Evolutionary conservation across 78 protist species (phyloP).

Genomic region (Dictyostelium intermedium): DNA sequence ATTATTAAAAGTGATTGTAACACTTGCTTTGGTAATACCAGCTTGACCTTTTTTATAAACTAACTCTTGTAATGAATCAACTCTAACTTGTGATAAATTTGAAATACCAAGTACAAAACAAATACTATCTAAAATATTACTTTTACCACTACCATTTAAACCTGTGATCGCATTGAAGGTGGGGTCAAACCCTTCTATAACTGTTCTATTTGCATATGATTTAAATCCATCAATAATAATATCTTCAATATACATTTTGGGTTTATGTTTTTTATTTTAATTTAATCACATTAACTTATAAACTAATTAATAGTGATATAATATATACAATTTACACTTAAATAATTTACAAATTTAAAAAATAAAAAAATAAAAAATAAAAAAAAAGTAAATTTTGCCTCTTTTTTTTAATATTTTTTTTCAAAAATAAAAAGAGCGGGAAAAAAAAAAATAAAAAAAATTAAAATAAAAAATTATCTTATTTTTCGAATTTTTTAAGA

Average conservation of each 20-base stretch:
- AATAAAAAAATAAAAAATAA: too few species aligned
- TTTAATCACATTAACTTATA: too few species aligned
- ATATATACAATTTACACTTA: too few species aligned
- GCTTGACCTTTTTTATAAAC: constrained; percentile 99
- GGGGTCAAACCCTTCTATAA: constrained; percentile 94
- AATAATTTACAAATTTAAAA: too few species aligned
- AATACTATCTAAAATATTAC: constrained; percentile 98
- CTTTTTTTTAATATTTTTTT: too few species aligned
- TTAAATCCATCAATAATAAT: constrained; percentile 99
- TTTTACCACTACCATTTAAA: constrained; percentile 98
- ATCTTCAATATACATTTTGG: constrained; percentile 96
- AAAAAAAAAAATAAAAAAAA: too few species aligned
- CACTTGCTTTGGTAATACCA: constrained; percentile 96
- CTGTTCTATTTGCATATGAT: constrained; percentile 97
- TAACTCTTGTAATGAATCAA: constrained; percentile 90
- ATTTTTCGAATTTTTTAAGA: too few species aligned
- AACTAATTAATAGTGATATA: too few species aligned
- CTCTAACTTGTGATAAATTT: constrained; percentile 97
- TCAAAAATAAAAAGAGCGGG: too few species aligned
- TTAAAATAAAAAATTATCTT: too few species aligned
- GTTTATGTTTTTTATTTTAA: neutral
- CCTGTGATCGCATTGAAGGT: constrained; percentile 99
- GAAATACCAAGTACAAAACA: constrained; percentile 99
- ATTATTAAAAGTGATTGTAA: constrained; percentile 98
- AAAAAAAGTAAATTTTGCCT: too few species aligned